Base-by-base conservation (phyloP, 805 yeast genomes). In the Metschnikowia lunata region DNA sequence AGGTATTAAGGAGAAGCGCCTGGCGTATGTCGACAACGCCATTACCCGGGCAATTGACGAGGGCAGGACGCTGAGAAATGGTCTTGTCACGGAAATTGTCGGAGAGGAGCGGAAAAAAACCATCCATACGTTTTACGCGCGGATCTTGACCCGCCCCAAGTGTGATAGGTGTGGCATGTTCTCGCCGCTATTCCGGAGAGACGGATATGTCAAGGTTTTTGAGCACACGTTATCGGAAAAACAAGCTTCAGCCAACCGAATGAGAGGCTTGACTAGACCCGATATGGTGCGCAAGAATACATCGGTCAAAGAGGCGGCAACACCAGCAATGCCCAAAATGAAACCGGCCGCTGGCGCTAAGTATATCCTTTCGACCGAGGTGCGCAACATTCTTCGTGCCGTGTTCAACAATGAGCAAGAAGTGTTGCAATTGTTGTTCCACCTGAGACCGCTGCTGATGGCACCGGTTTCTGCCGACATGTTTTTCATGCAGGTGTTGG, bases 111-210 rank as follows among this genome's bases (percentile, higher is more conserved):
- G 99, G 68, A 89, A 91, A 62, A 62, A 61, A 9, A 66, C 80
- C 44, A 74, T 88, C 51, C 83, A 81, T 46, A 88, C 83, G 30
- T 84, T 90, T 57, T 87, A 89, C 72, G 79, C 78, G 56, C 78
- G 78, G 56, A 65, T 90, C 39, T 68, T 87, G 50, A 65, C 85
- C 38, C 80, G 97, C 65, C 83, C 89, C 44, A 86, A 83, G 65
- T 93, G 99, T 78, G 96, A 88, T 58, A 89, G 90, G 67, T 93
- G 99, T 77, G 88, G 89, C 36, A 87, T 90, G 96, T 87, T 74
- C 64, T 88, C 97, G 36, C 98, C 99, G 43, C 74, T 84, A 30
- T 91, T 84, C 73, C 82, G 99, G 69, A 91, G 90, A 59, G 99
- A 93, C 62, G 99, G 99, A 0, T 84, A 81, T 60, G 78, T 90